Base-by-base conservation (phyloP, 2,329 filamentous ascomycete genomes). In the Epichloe amarillans region DNA sequence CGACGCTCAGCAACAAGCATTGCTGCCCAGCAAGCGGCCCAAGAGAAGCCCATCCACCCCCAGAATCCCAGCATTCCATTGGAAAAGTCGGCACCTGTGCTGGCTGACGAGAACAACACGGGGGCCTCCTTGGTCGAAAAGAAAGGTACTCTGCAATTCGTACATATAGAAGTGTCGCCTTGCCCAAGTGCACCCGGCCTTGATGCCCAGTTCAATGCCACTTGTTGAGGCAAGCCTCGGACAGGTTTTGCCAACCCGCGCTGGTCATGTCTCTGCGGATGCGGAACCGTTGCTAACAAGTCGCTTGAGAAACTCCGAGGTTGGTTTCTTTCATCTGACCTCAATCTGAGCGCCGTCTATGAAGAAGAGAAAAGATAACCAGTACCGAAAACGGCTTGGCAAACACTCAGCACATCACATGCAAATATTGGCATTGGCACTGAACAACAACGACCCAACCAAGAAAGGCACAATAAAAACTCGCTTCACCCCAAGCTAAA, bases 21-120 rank as follows among this genome's bases (percentile, higher is more conserved):
- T 53, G 52, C 48, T 53, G 52, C 52, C 52, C 45, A 53, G 49
- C 37, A 44, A 10, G n/a, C 40, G 17, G 26, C 30, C 8, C 7
- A 42, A 21, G 5, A 10, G 10, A 42, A 19, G 40, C 40, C 19
- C 40, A 42, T 26, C 19, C 19, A 12, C 4, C 38, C 40, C 30
- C 30, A 30, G 30, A 42, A 42, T 4, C 12, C 26, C 17, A 12
- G 17, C 5, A 23, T 42, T 33, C 23, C 23, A 35, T 30, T 45
- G 43, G 30, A 45, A 21, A 43, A 7, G 7, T 42, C 17, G 26
- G 43, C 43, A 14, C 21, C 15, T 6, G 8, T 23, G 19, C 40
- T 26, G 8, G 39, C 4, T 5, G 17, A 7, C 39, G 17, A 41
- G n/a, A 19, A 7, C 17, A 42, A 26, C 19, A 21, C 19, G 19